A percentile compares a stretch with the other conserved stretches of the same genome.
These are phyloP conservation scores for Musa beccarii DNA, from an alignment of 176 grass and related monocot genomes.

Conservation along the genomic window DNA sequence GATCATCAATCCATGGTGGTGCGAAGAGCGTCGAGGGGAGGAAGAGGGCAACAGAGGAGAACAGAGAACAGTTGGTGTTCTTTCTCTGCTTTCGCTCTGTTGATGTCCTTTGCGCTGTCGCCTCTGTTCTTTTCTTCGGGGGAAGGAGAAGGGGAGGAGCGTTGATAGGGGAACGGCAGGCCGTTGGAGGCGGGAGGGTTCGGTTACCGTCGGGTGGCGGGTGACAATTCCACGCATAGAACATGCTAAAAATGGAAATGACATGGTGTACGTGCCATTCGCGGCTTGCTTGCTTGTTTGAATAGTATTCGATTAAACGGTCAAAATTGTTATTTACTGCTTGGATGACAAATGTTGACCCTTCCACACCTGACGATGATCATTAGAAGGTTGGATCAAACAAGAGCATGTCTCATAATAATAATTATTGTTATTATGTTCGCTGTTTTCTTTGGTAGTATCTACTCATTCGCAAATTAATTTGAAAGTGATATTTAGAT, in stretches of 20 bases:
- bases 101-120: not conserved
- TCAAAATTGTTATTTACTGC: no score
- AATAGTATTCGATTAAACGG: no score
- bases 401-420: no score
- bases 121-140: not conserved
- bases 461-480: no score
- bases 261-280: not conserved
- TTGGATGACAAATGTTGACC: no score
- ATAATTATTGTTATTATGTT: no score
- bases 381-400: no score
- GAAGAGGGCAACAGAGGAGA: not conserved
- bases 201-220: not conserved
- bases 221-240: not conserved
- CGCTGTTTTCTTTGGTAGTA: no score
- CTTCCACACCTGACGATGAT: no score
- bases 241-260: not conserved
- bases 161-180: not conserved
- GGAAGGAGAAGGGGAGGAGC: not conserved
- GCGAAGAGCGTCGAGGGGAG: not conserved
- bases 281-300: no score
- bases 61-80: not conserved
- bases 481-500: no score
- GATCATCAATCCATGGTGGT: not conserved
- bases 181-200: not conserved
- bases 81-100: not conserved